Evolutionary conservation across 768 basidiomycete species (phyloP).

Genomic region (Lyophyllum decastes): DNA sequence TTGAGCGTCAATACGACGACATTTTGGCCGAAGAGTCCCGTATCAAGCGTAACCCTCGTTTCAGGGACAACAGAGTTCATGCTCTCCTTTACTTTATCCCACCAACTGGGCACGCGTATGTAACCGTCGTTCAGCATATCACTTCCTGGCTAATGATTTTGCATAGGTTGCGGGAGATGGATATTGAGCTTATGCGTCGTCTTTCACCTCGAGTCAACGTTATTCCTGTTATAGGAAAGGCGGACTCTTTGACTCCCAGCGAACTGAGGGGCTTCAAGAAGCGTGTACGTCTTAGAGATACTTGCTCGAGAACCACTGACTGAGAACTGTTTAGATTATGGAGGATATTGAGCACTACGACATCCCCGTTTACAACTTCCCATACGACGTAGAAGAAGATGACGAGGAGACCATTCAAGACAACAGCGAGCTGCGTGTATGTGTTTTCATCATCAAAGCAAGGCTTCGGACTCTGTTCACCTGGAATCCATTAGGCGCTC

Average conservation of each 20-base stretch:
- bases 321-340: slow-evolving; percentile 73
- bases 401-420: slow-evolving; percentile 98
- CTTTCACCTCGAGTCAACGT: slow-evolving; percentile 98
- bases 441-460: slow-evolving; percentile 22
- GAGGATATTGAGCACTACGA: slow-evolving; percentile 99
- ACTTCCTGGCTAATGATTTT: slow-evolving; percentile 5
- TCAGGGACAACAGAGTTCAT: slow-evolving; percentile 97
- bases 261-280: slow-evolving; percentile 97
- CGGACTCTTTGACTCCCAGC: slow-evolving; percentile 90
- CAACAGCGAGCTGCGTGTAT: slow-evolving; percentile 90
- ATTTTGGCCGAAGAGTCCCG: slow-evolving; percentile 97
- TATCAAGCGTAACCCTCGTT: slow-evolving; percentile 99
- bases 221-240: slow-evolving; percentile 97
- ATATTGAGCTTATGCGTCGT: slow-evolving; percentile 98
- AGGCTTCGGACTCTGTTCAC: background rate
- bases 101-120: slow-evolving; percentile 96
- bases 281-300: slow-evolving; percentile 51
- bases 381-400: slow-evolving; percentile 98
- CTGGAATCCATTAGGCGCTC: slow-evolving; percentile 56
- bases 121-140: slow-evolving; percentile 16
- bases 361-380: slow-evolving; percentile 99
- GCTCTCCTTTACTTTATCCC: slow-evolving; percentile 98
- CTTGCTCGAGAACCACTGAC: background rate
- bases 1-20: slow-evolving; percentile 99
- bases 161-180: slow-evolving; percentile 90